Evolutionary conservation across 192 early-diverging fungal species (phyloP), one percentile per base, ranked within the genome.

Genomic region (Backusella macrospora): DNA sequence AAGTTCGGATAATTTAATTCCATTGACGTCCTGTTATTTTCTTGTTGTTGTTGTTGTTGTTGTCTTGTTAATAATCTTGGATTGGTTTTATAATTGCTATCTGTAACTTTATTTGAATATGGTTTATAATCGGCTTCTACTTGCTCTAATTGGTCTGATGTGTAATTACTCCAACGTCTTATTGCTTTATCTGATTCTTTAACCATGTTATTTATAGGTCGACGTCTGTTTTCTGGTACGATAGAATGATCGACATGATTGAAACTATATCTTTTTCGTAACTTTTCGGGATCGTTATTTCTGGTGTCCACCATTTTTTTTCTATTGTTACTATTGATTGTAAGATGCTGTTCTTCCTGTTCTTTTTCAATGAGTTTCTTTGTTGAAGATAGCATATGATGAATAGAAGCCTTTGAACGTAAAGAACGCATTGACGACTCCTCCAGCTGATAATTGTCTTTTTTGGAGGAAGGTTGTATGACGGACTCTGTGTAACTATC

Each of bases 401-500:
- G 10, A 12, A 59, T 23, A 59, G 52, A 59, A 59, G 52, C 21
- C 52, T 23, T 59, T 59, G 29, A 34, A 34, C 29, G 29, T 34
- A 59, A 29, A 59, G 52, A 59, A 9, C 7, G 52, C 26, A 59
- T 23, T 21, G 52, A 23, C 26, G 52, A 59, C 52, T 34, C 29
- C 29, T 59, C 52, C 52, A 59, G 1, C 21, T 59, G 52, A 59
- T 23, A 23, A 59, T 59, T 59, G 52, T 21, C 52, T 59, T 59
- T 59, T 59, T 59, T 26, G 26, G 52, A 34, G 29, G 29, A 59
- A 23, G 21, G 21, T 0, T 59, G 52, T 59, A 59, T 59, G 52
- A 59, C 52, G 52, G 52, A 59, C n/a, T 59, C 23, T 59, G 52
- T 59, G 52, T 59, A 59, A 59, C 52, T 59, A 26, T 59, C 26